Evolutionary conservation across 1,139 yeast genomes (phyloP), one percentile per base, ranked within the genome.

Genomic region (Sugiyamaella pinicola): DNA sequence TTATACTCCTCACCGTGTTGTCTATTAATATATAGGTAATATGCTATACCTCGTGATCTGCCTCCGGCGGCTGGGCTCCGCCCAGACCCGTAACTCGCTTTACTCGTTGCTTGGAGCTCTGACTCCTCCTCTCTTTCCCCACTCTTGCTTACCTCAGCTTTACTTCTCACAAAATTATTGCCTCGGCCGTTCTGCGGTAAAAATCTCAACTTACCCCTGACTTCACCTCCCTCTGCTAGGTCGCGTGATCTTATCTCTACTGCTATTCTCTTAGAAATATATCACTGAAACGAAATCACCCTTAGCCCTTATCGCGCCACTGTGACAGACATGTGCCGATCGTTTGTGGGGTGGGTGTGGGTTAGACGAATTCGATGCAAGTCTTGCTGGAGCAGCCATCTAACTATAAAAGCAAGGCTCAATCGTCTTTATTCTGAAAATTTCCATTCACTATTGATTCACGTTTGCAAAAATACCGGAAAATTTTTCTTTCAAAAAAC

Each of bases 1-100:
- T 3, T 81, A 81, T 57, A 56, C 52, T 22, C 72, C 81, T 34
- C 62, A 60, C 37, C 42, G 49, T 5, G 49, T 50, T 9, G 13
- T 19, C 7, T 28, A 42, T 31, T 42, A 31, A 19, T 17, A 22
- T 35, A 17, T 17, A 35, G 10, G 19, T 35, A 35, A n/a, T 33
- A 33, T 33, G 12, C 12, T n/a, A n/a, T 33, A 6, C 12, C 12
- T n/a, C 7, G 5, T 33, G 37, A n/a, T 26, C 4, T 26, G 9
- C 31, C 31, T 26, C 31, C 31, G 31, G 31, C 31, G 31, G 8
- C 31, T 3, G 31, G 31, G 28, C 28, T 5, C 28, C 12, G 31
- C 10, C 31, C 31, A 7, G 31, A 26, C 31, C 31, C 31, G 31
- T 26, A 4, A n/a, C 31, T 26, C 31, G 31, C 31, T 26, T n/a